Conservation (phyloP, 2,329 filamentous ascomycete genomes). For the Fusarium multiceps region DNA sequence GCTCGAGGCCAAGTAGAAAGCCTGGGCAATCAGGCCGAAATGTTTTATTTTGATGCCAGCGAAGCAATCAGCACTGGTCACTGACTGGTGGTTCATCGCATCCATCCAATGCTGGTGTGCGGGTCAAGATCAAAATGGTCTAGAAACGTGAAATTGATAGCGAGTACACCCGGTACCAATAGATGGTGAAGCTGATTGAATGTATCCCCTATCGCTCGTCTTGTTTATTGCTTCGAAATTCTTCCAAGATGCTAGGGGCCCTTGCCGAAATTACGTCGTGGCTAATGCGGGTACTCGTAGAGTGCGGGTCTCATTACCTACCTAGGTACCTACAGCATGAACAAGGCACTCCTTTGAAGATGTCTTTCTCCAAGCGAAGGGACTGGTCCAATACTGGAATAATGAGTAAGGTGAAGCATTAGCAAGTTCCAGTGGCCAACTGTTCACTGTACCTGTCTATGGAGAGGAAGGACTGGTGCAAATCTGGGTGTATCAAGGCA, state of each 20-base stretch:
- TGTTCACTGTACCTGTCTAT: constrained; percentile 6
- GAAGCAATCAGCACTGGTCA: constrained; percentile 23
- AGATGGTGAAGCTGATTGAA: not conserved
- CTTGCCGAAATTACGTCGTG: constrained; percentile 46
- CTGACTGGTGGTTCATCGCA: constrained; percentile 5
- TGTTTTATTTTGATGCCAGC: constrained; percentile 31
- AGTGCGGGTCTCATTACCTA: constrained; percentile 45
- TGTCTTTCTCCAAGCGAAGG: not conserved
- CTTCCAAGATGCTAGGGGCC: constrained; percentile 28
- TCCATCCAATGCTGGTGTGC: constrained; percentile 21
- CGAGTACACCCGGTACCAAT: not conserved
- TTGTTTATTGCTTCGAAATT: constrained; percentile 24
- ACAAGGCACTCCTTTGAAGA: constrained; percentile 10
- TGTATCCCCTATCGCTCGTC: constrained; percentile 19
- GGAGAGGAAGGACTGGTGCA: constrained; percentile 14
- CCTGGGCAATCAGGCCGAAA: not conserved
- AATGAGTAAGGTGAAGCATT: constrained; percentile 9
- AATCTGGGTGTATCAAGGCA: not conserved
- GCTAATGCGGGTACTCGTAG: constrained; percentile 40
- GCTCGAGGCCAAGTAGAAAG: not conserved
- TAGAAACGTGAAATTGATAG: constrained; percentile 4
- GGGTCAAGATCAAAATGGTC: constrained; percentile 17
- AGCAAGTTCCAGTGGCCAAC: constrained; percentile 26
- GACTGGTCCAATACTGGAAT: not conserved
- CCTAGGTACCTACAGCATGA: constrained; percentile 44